Base-by-base conservation (phyloP, 805 yeast species). In the Saccharomycopsis fodiens region DNA sequence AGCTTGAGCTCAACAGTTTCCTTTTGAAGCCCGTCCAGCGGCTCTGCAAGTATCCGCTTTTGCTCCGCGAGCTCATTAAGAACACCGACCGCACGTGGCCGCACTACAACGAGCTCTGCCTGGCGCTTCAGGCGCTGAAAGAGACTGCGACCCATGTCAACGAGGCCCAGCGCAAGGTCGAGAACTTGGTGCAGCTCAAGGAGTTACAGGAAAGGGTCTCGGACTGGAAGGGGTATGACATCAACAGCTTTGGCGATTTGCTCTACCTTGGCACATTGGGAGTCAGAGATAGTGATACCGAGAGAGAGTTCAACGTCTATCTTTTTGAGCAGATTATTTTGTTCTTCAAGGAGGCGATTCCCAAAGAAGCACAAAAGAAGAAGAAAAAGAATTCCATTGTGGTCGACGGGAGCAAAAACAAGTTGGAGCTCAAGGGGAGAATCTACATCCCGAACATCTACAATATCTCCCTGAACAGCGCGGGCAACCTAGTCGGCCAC, bases 21-120 rank as follows among this genome's bases (percentile, higher is more conserved):
- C 70, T 93, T 35, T 77, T 93, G 55, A 93, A 91, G 61, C 99
- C 99, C 0, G 86, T 93, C 32, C 99, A 93, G 67, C 75, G 99
- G 52, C 72, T 93, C n/a, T 86, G 96, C 70, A 86, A 89, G 61
- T 93, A 93, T 62, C 98, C 97, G 1, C 66, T 93, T 42, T 69
- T 93, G 41, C 65, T 93, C 43, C 78, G 75, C 55, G 93, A 86
- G 58, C 69, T 93, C 44, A 61, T 85, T 42, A 87, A 86, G 59
- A 60, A 70, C 41, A 75, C 87, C 8, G 82, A 78, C 31, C 59
- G 61, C 12, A 59, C 63, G 15, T 68, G 73, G 68, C 73, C 76
- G 6, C 68, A 67, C 49, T 78, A 76, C 56, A 75, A 72, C 50
- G 97, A 91, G 60, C 67, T 91, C 25, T 67, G 74, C 22, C 62